Base-by-base conservation (phyloP, 202 grass and related monocot genomes). In the Zizania palustris region DNA sequence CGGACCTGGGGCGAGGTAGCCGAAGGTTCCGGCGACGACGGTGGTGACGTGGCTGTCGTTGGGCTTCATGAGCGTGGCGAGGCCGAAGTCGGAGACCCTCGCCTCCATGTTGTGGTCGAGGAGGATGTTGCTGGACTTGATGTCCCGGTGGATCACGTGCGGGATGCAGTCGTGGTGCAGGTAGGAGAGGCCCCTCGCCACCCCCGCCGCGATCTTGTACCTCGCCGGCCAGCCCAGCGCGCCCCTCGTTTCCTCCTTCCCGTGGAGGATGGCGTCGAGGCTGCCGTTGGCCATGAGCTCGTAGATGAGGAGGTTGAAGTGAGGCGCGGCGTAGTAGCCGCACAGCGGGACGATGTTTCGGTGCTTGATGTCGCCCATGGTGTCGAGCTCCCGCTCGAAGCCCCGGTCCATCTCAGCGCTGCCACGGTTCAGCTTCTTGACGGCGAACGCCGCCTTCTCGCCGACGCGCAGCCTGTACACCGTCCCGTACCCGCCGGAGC, bases 331-430 rank as follows among this genome's bases (percentile, higher is more conserved):
- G 80, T 91, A 91, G 63, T 89, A 97, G 57, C 90, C 93, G 60
- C 72, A 83, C 10, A 97, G 84, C 0, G 65, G 76, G 5, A 97
- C 88, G 72, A 97, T 76, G 79, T 93, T 93, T n/a, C 88, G 57
- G 81, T 97, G 90, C 79, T 97, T 97, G 65, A 93, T 88, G 85
- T 93, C 84, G 7, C 88, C 93, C 84, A 97, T 93, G 62, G 90
- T 68, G 21, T 92, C 78, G 7, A 97, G 93, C 81, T 97, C 93
- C 16, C 90, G 35, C 81, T 93, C 90, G 56, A 97, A 93, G 3
- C 89, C 89, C 1, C 85, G 72, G 36, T 97, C 87, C 67, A 67
- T 82, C 71, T 93, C 85, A 11, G 61, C 73, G 69, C 71, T 84
- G 14, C 90, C 90, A 6, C 89, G 71, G 85, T 69, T 88, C 6